Evolutionary conservation across 768 basidiomycete genomes (phyloP).

Genomic region (Calocera cornea): DNA sequence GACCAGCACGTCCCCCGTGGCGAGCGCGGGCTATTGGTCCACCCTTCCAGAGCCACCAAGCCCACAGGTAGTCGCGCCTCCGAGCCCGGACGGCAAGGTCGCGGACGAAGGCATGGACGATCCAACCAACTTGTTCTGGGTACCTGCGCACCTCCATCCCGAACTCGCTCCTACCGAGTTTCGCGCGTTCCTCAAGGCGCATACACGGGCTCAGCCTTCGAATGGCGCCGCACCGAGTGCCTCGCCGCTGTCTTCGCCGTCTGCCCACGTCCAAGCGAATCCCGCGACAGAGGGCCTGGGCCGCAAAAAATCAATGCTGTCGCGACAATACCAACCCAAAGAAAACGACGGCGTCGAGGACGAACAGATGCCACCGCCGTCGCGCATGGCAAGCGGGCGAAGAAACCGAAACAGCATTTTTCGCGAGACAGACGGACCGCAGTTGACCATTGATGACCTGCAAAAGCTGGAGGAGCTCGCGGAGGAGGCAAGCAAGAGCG

Average conservation of each 20-base stretch:
- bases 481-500: slow-evolving; percentile 71
- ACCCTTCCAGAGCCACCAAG: neutral
- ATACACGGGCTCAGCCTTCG: slow-evolving; percentile 39
- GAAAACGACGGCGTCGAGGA: slow-evolving; percentile 64
- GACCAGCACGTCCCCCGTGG: slow-evolving; percentile 1
- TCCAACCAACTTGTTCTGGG: slow-evolving; percentile 92
- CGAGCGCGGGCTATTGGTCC: neutral
- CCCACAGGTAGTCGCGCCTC: neutral
- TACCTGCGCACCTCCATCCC: slow-evolving; percentile 89
- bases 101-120: slow-evolving; percentile 45
- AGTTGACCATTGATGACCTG: slow-evolving; percentile 86
- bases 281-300: slow-evolving; percentile 39
- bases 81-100: slow-evolving; percentile 10
- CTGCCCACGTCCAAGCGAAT: slow-evolving; percentile 30
- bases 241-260: slow-evolving; percentile 5
- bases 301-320: slow-evolving; percentile 86
- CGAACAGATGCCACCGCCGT: slow-evolving; percentile 33
- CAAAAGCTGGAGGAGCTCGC: slow-evolving; percentile 87
- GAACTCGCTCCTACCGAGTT: slow-evolving; percentile 97
- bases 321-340: slow-evolving; percentile 77
- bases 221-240: slow-evolving; percentile 13
- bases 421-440: slow-evolving; percentile 50
- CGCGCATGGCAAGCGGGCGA: slow-evolving; percentile 43
- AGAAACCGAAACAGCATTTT: slow-evolving; percentile 56
- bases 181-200: slow-evolving; percentile 85